Conservation (phyloP, 805 yeast species). For the Lachancea sp. region DNA sequence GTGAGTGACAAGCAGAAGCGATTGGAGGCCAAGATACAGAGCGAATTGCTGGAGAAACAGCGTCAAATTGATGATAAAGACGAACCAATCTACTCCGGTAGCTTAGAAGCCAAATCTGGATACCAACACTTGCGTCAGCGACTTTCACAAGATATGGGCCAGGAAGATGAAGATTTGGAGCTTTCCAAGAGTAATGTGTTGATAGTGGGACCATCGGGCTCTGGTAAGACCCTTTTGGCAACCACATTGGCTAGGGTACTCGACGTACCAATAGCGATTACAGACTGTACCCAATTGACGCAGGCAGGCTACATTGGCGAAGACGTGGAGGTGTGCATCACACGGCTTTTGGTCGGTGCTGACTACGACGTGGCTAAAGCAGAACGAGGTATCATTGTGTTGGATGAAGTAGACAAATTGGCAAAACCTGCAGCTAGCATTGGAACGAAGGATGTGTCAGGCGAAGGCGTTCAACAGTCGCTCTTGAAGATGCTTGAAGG, state of each 20-base stretch:
- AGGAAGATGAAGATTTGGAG: constrained; percentile 37
- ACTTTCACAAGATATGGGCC: constrained; percentile 21
- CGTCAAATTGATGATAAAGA: constrained; percentile 25
- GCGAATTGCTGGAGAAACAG: constrained; percentile 17
- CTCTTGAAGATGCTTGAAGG: constrained; percentile 53
- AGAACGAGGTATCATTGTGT: constrained; percentile 52
- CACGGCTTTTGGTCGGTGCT: constrained; percentile 44
- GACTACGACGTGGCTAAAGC: constrained; percentile 46
- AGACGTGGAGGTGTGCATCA: constrained; percentile 53
- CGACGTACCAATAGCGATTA: constrained; percentile 52
- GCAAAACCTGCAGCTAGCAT: constrained; percentile 42
- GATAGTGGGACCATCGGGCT: constrained; percentile 55
- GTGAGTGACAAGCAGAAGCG: constrained; percentile 37
- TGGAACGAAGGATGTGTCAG: constrained; percentile 53
- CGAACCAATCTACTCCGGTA: constrained; percentile 14
- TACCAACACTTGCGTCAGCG: constrained; percentile 27
- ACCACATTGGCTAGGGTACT: constrained; percentile 45
- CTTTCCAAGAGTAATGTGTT: constrained; percentile 51
- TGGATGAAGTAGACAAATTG: constrained; percentile 55
- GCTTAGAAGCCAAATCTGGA: constrained; percentile 31
- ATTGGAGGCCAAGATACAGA: constrained; percentile 24
- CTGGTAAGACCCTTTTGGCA: constrained; percentile 55
- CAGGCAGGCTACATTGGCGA: constrained; percentile 65
- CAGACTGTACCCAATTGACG: constrained; percentile 56
- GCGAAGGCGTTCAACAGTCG: constrained; percentile 63